Evolutionary conservation across 345 rosid genomes (phyloP), one percentile per base, ranked within the genome.

Genomic region (Lumnitzera racemosa): DNA sequence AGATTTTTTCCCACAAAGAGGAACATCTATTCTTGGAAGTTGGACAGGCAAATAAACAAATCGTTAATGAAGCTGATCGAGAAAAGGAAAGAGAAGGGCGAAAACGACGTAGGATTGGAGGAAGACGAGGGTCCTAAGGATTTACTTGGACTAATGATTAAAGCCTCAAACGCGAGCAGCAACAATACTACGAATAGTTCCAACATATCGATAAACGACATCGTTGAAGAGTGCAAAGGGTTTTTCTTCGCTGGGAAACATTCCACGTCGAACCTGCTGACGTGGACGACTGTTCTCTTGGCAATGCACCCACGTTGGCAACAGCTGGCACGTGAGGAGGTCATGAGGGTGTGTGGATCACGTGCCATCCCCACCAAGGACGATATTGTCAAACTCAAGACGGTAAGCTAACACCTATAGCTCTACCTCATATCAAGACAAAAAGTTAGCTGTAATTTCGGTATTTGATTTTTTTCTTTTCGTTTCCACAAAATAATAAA

Each of bases 181-280:
- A 29, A 29, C 7, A 29, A 29, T 6, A 29, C 7, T 29, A 29
- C 13, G 51, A 24, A 13, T 15, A 56, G 55, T 61, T 3, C 56
- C 64, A 58, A 12, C 53, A 29, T 67, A 59, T 53, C 65, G 24
- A 43, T 55, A 13, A 56, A 61, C 50, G 71, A 43, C 73, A 73
- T 59, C 48, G 81, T 92, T 51, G 97, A 89, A 68, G 96, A 92
- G 67, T 92, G 98, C 76, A 87, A 89, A 67, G 83, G 85, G 60
- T 92, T 92, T 67, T 89, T 92, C 78, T 89, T 92, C 51, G 96
- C 98, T 50, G 97, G 98, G 46, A 87, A 92, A 66, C 95, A 82
- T 68, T 87, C 98, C 72, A 85, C 97, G 16, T 76, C 97, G 24
- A 85, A 80, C 63, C 25, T 92, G 77, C 83, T 83, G 77, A 89